Evolutionary conservation across 495 filamentous ascomycete species (phyloP).

Genomic region (Trichoderma asperelloides): DNA sequence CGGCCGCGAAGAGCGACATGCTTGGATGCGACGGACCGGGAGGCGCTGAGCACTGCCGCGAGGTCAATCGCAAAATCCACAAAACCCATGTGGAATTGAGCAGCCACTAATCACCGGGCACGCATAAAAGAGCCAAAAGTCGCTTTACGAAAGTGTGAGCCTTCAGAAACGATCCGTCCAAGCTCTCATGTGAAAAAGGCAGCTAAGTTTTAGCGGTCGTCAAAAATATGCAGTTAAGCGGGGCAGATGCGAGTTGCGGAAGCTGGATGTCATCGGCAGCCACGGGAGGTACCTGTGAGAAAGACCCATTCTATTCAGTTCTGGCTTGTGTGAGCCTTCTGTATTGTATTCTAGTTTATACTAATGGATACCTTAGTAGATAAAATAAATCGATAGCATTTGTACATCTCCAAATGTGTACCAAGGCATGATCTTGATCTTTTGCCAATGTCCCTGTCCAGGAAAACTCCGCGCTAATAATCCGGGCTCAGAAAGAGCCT

Average conservation of each 20-base stretch:
- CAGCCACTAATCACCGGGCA: neutral
- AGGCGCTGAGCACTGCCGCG: slow-evolving; percentile 68
- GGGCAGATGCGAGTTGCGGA: neutral
- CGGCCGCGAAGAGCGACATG: slow-evolving; percentile 68
- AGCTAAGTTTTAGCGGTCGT: neutral
- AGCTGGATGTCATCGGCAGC: neutral
- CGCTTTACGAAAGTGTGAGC: neutral
- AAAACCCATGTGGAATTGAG: slow-evolving; percentile 30
- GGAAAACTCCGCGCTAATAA: neutral
- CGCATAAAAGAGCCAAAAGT: neutral
- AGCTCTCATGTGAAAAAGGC: neutral
- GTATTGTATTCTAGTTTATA: neutral
- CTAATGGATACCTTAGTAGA: neutral
- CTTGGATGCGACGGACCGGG: slow-evolving; percentile 65
- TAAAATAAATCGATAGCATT: neutral
- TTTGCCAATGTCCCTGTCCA: too few relatives aligned
- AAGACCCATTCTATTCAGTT: neutral
- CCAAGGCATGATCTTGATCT: too few relatives aligned
- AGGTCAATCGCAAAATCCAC: slow-evolving; percentile 61
- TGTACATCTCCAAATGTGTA: neutral
- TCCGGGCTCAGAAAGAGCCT: too few relatives aligned
- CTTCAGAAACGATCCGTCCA: neutral
- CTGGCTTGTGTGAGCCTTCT: neutral
- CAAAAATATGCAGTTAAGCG: slow-evolving; percentile 7
- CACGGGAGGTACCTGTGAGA: neutral